Percentiles rank a stretch among this genome's conserved stretches.
Evolutionary conservation across 257 asterid genomes (phyloP).

Genomic region (Mentha longifolia): DNA sequence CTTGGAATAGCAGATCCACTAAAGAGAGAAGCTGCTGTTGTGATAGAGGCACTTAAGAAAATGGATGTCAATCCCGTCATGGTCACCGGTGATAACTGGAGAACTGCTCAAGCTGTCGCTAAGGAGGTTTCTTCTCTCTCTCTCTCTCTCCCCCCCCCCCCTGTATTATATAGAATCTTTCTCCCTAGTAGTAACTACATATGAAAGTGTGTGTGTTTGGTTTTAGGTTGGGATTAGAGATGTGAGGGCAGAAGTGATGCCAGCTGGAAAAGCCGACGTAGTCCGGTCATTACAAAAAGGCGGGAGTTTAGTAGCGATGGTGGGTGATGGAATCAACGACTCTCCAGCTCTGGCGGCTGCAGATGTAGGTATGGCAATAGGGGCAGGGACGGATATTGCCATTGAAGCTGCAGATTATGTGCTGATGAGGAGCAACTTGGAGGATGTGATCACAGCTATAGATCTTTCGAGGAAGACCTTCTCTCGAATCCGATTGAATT

Average conservation of each 20-base stretch:
- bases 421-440: slow-evolving; percentile 83
- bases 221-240: slow-evolving; percentile 83
- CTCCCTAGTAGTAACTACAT: too few relatives aligned
- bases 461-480: slow-evolving; percentile 90
- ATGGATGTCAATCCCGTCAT: slow-evolving; percentile 86
- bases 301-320: slow-evolving; percentile 89
- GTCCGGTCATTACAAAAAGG: slow-evolving; percentile 71
- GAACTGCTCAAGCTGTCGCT: slow-evolving; percentile 96
- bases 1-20: slow-evolving; percentile 91
- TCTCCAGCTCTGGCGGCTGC: slow-evolving; percentile 97
- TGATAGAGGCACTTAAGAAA: slow-evolving; percentile 79
- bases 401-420: slow-evolving; percentile 95
- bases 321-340: slow-evolving; percentile 95
- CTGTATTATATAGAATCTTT: too few relatives aligned
- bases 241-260: slow-evolving; percentile 94
- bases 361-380: slow-evolving; percentile 96
- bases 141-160: background rate
- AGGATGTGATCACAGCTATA: slow-evolving; percentile 91
- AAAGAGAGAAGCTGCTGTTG: slow-evolving; percentile 94
- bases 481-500: slow-evolving; percentile 69
- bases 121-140: slow-evolving; percentile 61
- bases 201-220: background rate
- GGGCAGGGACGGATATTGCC: slow-evolving; percentile 96
- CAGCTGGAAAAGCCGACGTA: slow-evolving; percentile 93
- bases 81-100: slow-evolving; percentile 99